Conservation (phyloP, 192 early-diverging fungal genomes). For the Phlyctochytrium bullatum region DNA sequence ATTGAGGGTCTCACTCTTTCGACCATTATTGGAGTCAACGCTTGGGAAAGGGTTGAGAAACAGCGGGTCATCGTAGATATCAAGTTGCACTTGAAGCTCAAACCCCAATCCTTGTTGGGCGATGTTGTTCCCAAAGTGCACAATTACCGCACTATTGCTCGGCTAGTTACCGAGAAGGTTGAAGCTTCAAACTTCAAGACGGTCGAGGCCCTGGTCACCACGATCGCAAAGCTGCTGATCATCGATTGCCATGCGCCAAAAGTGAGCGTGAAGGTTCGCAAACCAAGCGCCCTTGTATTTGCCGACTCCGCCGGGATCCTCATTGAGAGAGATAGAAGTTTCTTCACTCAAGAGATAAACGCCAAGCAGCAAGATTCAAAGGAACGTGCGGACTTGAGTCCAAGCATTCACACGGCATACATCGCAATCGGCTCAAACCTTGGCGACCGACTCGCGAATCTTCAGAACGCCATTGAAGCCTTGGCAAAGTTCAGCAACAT, state of each 20-base stretch:
- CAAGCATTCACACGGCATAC: constrained; percentile 65
- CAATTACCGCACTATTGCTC: constrained; percentile 88
- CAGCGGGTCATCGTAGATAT: constrained; percentile 80
- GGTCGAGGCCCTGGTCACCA: constrained; percentile 88
- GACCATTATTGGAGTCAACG: constrained; percentile 93
- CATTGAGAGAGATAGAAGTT: constrained; percentile 70
- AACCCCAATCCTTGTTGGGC: constrained; percentile 41
- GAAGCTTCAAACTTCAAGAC: constrained; percentile 90
- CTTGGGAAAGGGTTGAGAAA: constrained; percentile 94
- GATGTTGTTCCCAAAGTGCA: constrained; percentile 72
- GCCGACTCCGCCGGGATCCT: constrained; percentile 86
- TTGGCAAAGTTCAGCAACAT: constrained; percentile 45
- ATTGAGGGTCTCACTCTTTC: constrained; percentile 72
- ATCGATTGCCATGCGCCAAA: constrained; percentile 82
- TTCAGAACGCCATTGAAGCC: constrained; percentile 66
- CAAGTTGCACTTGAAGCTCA: constrained; percentile 59
- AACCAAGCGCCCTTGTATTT: constrained; percentile 92
- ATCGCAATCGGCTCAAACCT: constrained; percentile 91
- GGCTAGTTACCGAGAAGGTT: constrained; percentile 74
- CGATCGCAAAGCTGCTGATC: constrained; percentile 74
- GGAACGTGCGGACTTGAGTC: too few relatives aligned
- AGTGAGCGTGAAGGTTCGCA: constrained; percentile 87
- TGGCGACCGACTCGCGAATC: constrained; percentile 75
- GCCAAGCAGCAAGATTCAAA: too few relatives aligned
- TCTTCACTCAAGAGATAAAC: too few relatives aligned